phyloP scores from a whole-genome alignment of 768 basidiomycete species.

The Saitozyma podzolica region DNA sequence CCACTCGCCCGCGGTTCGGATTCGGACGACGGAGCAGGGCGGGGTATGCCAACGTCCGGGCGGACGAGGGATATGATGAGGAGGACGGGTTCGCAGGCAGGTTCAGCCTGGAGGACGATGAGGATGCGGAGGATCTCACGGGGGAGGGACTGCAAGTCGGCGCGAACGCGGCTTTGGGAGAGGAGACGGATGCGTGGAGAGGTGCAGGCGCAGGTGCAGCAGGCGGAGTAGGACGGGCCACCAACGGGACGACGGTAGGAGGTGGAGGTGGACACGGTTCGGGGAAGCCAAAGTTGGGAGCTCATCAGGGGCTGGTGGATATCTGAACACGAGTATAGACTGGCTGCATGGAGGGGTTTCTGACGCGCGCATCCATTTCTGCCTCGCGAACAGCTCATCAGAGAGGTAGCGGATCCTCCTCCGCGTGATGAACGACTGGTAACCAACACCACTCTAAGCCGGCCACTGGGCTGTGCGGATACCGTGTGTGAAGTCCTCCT shows the following conservation, averaged over 20 bases:
- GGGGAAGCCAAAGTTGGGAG: too few species aligned
- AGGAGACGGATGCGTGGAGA: constrained; percentile 49
- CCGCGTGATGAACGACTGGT: too few species aligned
- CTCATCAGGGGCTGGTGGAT: too few species aligned
- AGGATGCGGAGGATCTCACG: constrained; percentile 34
- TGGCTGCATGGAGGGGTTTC: too few species aligned
- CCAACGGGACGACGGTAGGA: not conserved
- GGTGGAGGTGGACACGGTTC: too few species aligned
- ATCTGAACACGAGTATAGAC: too few species aligned
- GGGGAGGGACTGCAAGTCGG: constrained; percentile 19
- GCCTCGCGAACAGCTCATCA: too few species aligned
- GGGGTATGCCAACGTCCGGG: constrained; percentile 42
- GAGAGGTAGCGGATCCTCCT: too few species aligned
- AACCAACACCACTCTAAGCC: too few species aligned
- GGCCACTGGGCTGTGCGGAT: too few species aligned
- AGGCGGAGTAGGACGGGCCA: constrained; percentile 5
- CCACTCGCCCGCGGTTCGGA: constrained; percentile 1
- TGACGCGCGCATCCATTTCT: too few species aligned
- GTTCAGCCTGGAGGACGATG: constrained; percentile 50
- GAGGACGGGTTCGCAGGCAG: constrained; percentile 46
- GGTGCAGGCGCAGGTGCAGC: constrained; percentile 6
- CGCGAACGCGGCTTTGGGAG: constrained; percentile 29
- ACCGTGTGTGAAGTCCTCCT: too few species aligned
- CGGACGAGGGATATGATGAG: constrained; percentile 44
- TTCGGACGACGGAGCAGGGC: constrained; percentile 34